Evolutionary conservation across 2,329 filamentous ascomycete genomes (phyloP).

Genomic region (Ascomycota sp.): DNA sequence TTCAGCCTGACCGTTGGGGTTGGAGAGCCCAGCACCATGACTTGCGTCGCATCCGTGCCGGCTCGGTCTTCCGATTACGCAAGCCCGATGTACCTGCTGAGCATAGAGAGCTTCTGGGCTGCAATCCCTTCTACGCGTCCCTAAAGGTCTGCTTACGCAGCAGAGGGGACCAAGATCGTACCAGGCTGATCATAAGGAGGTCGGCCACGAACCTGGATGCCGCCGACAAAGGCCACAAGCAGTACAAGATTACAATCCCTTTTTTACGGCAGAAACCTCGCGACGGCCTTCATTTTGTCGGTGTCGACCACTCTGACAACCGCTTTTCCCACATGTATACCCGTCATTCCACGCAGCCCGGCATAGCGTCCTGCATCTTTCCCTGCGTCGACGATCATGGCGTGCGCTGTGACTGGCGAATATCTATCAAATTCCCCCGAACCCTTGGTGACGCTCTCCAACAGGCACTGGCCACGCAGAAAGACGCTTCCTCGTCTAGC

Average conservation of each 20-base stretch:
- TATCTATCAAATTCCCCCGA: conserved; percentile 68
- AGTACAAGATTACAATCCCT: conserved; percentile 41
- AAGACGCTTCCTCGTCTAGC: conserved; percentile 9
- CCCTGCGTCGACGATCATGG: conserved; percentile 79
- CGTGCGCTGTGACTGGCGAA: conserved; percentile 67
- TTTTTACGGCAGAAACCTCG: conserved; percentile 57
- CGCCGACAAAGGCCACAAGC: conserved; percentile 19
- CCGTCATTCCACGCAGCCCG: conserved; percentile 56
- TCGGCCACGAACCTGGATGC: conserved; percentile 15
- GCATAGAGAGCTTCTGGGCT: conserved; percentile 32
- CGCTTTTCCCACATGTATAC: conserved; percentile 88
- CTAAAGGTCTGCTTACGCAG: conserved; percentile 23
- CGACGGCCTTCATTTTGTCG: conserved; percentile 83
- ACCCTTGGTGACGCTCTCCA: conserved; percentile 62
- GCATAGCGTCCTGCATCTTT: conserved; percentile 69
- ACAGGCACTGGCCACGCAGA: conserved; percentile 23
- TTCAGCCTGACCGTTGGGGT: conserved; percentile 38
- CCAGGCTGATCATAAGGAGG: conserved; percentile 23
- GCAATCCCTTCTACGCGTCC: conserved; percentile 33
- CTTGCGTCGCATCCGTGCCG: conserved; percentile 47
- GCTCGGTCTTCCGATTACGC: conserved; percentile 27
- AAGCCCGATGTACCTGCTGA: conserved; percentile 33
- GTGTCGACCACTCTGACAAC: conserved; percentile 56
- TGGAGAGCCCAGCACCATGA: conserved; percentile 57
- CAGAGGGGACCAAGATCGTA: conserved; percentile 17